Evolutionary conservation across 164 flowering plant species (phyloP).

Genomic region (grape (Vitis vinifera)): DNA sequence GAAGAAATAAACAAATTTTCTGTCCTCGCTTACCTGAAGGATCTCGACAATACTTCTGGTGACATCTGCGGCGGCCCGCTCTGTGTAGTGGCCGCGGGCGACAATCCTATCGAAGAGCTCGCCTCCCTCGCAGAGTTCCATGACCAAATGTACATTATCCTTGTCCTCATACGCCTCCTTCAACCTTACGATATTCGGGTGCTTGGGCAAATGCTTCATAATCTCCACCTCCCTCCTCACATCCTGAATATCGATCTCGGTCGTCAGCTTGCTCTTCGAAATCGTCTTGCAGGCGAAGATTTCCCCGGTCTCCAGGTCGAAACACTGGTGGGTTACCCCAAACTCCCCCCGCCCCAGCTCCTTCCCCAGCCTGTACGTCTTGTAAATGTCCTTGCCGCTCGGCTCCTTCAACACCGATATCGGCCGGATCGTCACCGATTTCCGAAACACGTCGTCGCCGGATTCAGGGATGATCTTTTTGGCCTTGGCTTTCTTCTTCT

Average conservation of each 20-base stretch:
- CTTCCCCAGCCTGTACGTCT: constrained; percentile 41
- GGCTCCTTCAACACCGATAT: constrained; percentile 27
- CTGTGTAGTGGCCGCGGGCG: constrained; percentile 71
- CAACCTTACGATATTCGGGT: constrained; percentile 57
- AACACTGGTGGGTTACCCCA: constrained; percentile 60
- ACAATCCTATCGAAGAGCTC: constrained; percentile 86
- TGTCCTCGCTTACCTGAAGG: constrained; percentile 43
- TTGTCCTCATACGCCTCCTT: constrained; percentile 72
- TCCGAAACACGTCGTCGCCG: neutral
- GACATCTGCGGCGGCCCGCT: constrained; percentile 64
- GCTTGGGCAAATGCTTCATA: constrained; percentile 68
- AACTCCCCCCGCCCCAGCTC: constrained; percentile 88
- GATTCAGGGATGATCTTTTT: neutral
- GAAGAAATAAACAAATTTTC: neutral
- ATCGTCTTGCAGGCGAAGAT: constrained; percentile 67
- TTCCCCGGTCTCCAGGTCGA: constrained; percentile 41
- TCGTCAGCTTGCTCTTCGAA: constrained; percentile 56
- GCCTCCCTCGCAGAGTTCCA: constrained; percentile 87
- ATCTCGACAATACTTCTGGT: constrained; percentile 60
- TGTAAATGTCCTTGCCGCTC: constrained; percentile 25
- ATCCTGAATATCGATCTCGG: constrained; percentile 76
- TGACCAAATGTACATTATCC: constrained; percentile 60
- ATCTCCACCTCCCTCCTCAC: constrained; percentile 84
- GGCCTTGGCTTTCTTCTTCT: neutral
- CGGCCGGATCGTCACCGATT: neutral